Base-by-base conservation (phyloP, 495 filamentous ascomycete species). In the Barbatosphaeria neglecta region DNA sequence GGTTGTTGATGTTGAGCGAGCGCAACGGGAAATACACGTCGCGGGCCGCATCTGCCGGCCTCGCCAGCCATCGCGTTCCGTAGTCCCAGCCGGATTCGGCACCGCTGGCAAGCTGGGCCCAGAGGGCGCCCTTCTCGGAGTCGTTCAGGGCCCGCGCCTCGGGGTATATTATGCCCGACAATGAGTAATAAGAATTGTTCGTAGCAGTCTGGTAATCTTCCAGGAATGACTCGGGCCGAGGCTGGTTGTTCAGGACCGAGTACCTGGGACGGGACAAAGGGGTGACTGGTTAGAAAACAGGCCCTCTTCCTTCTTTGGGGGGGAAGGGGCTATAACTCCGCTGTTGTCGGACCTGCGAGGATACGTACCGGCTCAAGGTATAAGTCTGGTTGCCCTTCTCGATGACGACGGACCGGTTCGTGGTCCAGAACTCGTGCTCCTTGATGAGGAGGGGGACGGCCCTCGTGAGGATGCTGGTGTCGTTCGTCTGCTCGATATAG, bases 21-120 rank as follows among this genome's bases (percentile, higher is more conserved):
- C 70, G 70, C 6, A 74, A 54, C 6, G 70, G 70, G 61, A 74
- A 74, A 46, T 74, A 74, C 23, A 69, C 59, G 44, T 74, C 69
- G 13, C 49, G 41, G 13, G 59, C 61, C 10, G 70, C 70, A 48
- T 74, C 70, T 24, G 51, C 50, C 4, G 70, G 70, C 7, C 53
- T 61, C 8, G 60, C 44, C 25, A 74, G 53, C 57, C 56, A 73
- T 4, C 70, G 60, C 6, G 56, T 46, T 25, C 45, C 54, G 48
- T 73, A 74, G 52, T 74, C 70, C 67, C 62, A 67, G 37, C 70
- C 70, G 0, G 68, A 67, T 56, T 74, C 70, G 44, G 70, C 70
- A n/a, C 70, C 70, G 15, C 60, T 59, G 17, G 69, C 70, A 22
- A 74, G 62, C 48, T 70, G 68, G 35, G 64, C 55, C 46, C 72